Percentiles rank a stretch among this genome's conserved stretches.
phyloP scores from a whole-genome alignment of 306 rosid genomes.

The Malus sylvestris region DNA sequence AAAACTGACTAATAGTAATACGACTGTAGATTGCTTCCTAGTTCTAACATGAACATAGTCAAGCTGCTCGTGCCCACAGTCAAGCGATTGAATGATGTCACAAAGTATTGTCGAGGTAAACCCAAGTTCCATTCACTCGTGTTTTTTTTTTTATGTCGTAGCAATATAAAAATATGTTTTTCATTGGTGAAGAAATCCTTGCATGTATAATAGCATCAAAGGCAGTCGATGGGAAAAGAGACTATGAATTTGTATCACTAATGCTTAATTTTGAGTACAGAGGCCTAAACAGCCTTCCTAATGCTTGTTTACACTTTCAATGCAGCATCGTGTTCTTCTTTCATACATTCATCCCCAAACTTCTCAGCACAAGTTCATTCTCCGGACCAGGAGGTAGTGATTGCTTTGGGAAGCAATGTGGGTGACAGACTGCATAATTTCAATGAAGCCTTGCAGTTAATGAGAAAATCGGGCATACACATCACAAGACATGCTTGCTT shows the following conservation, averaged over 20 bases:
- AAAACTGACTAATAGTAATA: too few species aligned
- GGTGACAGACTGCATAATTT: conserved; percentile 74
- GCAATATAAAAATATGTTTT: not conserved
- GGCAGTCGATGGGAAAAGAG: not conserved
- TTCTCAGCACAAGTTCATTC: conserved; percentile 49
- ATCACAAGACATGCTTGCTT: conserved; percentile 73
- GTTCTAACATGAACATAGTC: conserved; percentile 35
- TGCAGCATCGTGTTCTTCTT: conserved; percentile 39
- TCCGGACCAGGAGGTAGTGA: conserved; percentile 75
- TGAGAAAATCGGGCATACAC: conserved; percentile 64
- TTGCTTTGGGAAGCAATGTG: conserved; percentile 89
- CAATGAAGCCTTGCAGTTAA: conserved; percentile 63
- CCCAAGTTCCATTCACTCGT: not conserved
- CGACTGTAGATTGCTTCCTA: not conserved
- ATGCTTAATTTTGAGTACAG: not conserved
- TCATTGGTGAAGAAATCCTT: not conserved
- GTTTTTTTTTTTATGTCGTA: not conserved
- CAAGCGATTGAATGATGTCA: conserved; percentile 14
- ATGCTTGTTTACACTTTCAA: conserved; percentile 18
- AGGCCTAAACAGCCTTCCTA: conserved; percentile 1
- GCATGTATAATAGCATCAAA: not conserved
- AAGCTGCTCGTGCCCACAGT: conserved; percentile 25
- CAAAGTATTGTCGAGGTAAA: conserved; percentile 46
- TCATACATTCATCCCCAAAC: conserved; percentile 35
- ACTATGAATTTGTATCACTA: not conserved